Conservation (phyloP, 495 filamentous ascomycete genomes). For the Talaromyces liani region DNA sequence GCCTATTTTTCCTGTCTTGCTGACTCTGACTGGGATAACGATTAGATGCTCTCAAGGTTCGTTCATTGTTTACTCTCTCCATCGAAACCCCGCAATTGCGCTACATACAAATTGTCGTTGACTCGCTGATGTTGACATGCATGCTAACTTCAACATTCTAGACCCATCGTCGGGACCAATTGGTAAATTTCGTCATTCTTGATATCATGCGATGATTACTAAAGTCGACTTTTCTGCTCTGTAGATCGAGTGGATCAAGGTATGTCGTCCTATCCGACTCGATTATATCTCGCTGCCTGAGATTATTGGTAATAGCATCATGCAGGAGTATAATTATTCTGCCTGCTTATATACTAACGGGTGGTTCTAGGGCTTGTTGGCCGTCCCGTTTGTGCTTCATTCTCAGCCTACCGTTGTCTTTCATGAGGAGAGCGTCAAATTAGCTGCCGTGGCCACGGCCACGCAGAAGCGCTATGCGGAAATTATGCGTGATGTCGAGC, state of each 20-base stretch:
- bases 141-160: slow-evolving; percentile 18
- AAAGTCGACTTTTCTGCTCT: slow-evolving; percentile 1
- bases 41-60: slow-evolving; percentile 73
- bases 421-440: slow-evolving; percentile 38
- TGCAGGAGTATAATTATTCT: neutral
- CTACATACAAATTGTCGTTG: neutral
- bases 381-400: slow-evolving; percentile 94
- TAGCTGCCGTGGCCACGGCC: slow-evolving; percentile 48
- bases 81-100: neutral
- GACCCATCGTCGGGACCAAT: slow-evolving; percentile 79
- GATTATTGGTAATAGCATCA: neutral
- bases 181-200: slow-evolving; percentile 46
- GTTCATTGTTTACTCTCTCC: slow-evolving; percentile 7
- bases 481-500: slow-evolving; percentile 91
- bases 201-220: slow-evolving; percentile 8
- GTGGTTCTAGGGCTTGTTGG: slow-evolving; percentile 71
- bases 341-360: neutral
- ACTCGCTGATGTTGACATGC: neutral
- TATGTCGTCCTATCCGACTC: slow-evolving; percentile 16
- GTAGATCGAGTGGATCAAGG: slow-evolving; percentile 66
- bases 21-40: slow-evolving; percentile 17
- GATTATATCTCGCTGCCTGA: slow-evolving; percentile 3
- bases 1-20: slow-evolving; percentile 2
- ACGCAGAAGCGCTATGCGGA: slow-evolving; percentile 81
- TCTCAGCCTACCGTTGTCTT: slow-evolving; percentile 86